A percentile compares a stretch with the other conserved stretches of the same genome.
phyloP scores from a whole-genome alignment of 1,139 yeast genomes.

The Nakaseomyces sp. region DNA sequence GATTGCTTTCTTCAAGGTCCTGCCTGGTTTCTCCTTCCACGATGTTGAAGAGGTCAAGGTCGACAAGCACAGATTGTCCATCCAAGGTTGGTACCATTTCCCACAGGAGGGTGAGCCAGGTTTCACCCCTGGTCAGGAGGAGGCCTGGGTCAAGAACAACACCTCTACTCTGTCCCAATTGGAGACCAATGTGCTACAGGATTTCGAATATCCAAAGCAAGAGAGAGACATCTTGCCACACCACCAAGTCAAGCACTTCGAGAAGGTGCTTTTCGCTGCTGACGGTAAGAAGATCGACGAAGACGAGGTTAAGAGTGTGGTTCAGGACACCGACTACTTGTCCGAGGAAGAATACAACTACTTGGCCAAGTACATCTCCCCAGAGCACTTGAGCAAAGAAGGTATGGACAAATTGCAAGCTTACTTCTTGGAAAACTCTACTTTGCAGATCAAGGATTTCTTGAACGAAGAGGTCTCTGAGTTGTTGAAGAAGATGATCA shows the following conservation, averaged over 20 bases:
- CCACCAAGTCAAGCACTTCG: conserved; percentile 28
- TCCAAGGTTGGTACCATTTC: conserved; percentile 98
- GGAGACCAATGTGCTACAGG: conserved; percentile 67
- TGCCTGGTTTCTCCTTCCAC: conserved; percentile 93
- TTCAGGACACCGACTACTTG: conserved; percentile 24
- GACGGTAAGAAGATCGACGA: conserved; percentile 13
- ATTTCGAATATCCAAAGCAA: conserved; percentile 69
- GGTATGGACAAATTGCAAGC: conserved; percentile 40
- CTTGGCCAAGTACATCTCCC: conserved; percentile 47
- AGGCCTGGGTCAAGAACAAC: conserved; percentile 51
- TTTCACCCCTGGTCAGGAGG: conserved; percentile 69
- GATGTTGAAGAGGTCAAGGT: conserved; percentile 96
- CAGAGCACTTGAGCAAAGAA: conserved; percentile 40
- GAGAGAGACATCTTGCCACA: conserved; percentile 29
- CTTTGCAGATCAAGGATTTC: conserved; percentile 57
- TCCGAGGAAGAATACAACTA: conserved; percentile 38
- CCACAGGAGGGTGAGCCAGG: conserved; percentile 93
- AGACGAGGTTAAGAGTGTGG: conserved; percentile 10
- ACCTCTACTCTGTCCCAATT: conserved; percentile 73
- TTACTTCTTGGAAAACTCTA: conserved; percentile 56
- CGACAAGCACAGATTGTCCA: conserved; percentile 79
- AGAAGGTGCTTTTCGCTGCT: conserved; percentile 12
- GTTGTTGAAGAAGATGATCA: conserved; percentile 40
- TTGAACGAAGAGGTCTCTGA: conserved; percentile 49
- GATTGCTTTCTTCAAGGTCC: conserved; percentile 89